Conservation (phyloP, 345 rosid genomes). For the Balakata baccata region DNA sequence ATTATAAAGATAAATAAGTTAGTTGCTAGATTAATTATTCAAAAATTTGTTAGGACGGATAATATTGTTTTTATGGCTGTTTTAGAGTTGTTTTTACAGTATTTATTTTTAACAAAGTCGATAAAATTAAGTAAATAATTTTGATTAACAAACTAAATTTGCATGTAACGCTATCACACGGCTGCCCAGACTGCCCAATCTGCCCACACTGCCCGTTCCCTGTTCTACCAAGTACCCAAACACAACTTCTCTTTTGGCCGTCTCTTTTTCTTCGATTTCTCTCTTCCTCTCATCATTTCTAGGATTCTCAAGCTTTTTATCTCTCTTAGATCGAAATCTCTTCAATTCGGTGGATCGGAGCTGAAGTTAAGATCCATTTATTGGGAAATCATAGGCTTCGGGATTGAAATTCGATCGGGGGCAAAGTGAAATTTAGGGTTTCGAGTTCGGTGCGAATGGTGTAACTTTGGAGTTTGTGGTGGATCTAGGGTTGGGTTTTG, state of each 20-base stretch:
- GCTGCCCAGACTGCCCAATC: conserved; percentile 35
- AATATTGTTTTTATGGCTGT: neutral
- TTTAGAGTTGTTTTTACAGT: neutral
- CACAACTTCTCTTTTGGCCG: conserved; percentile 37
- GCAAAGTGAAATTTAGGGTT: conserved; percentile 33
- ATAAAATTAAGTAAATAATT: neutral
- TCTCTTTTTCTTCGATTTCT: conserved; percentile 20
- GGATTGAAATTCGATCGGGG: conserved; percentile 7
- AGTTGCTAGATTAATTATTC: too few species aligned
- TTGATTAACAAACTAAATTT: neutral
- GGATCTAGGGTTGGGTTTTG: conserved; percentile 25
- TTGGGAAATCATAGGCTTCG: neutral
- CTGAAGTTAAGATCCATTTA: conserved; percentile 29
- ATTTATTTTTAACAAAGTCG: neutral
- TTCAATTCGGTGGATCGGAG: conserved; percentile 32
- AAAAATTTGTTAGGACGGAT: neutral
- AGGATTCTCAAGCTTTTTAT: conserved; percentile 8
- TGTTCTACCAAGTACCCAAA: conserved; percentile 31
- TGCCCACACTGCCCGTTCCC: conserved; percentile 48
- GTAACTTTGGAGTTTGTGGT: conserved; percentile 19
- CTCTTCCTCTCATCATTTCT: conserved; percentile 22
- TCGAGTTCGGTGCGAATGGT: conserved; percentile 7
- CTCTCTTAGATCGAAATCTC: conserved; percentile 26
- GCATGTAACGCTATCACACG: conserved; percentile 24
- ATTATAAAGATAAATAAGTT: too few species aligned